These are phyloP conservation scores for Cubamyces lactineus DNA, from an alignment of 768 basidiomycete genomes.

Conservation along the genomic window DNA sequence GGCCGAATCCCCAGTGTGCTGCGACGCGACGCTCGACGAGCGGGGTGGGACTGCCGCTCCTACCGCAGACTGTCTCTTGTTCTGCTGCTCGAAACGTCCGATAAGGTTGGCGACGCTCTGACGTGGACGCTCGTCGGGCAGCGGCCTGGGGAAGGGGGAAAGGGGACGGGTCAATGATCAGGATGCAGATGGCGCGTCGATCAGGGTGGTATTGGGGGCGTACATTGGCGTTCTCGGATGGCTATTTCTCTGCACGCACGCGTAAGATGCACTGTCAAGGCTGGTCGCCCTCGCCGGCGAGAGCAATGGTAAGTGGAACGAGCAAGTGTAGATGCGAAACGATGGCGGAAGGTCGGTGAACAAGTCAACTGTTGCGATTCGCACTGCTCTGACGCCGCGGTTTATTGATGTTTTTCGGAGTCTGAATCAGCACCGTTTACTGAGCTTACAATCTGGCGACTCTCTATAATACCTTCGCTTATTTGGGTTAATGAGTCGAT, in stretches of 20 bases:
- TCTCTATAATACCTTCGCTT: background rate
- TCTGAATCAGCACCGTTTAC: constrained; percentile 2
- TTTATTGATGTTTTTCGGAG: constrained; percentile 13
- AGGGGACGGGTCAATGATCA: constrained; percentile 14
- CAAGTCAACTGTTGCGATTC: constrained; percentile 22
- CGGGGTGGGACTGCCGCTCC: constrained; percentile 57
- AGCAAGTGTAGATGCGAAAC: constrained; percentile 17
- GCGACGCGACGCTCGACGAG: constrained; percentile 69
- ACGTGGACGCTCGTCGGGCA: constrained; percentile 88
- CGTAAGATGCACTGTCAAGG: constrained; percentile 18
- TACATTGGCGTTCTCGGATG: constrained; percentile 26
- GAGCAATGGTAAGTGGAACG: constrained; percentile 20
- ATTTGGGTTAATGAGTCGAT: background rate
- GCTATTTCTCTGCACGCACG: constrained; percentile 19
- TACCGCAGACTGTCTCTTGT: constrained; percentile 41
- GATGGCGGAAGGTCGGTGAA: constrained; percentile 22
- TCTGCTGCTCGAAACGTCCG: constrained; percentile 84
- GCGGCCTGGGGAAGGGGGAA: constrained; percentile 53
- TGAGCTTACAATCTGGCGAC: background rate
- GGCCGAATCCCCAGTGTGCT: constrained; percentile 62
- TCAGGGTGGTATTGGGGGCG: constrained; percentile 12
- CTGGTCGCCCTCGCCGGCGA: constrained; percentile 31
- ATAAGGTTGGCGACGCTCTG: constrained; percentile 90
- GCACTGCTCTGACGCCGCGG: constrained; percentile 1
- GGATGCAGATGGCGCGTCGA: constrained; percentile 25